Percentiles rank a stretch among this genome's conserved stretches.
These are phyloP conservation scores for Durotheca rogersii DNA, from an alignment of 495 filamentous ascomycete genomes.

Conservation along the genomic window DNA sequence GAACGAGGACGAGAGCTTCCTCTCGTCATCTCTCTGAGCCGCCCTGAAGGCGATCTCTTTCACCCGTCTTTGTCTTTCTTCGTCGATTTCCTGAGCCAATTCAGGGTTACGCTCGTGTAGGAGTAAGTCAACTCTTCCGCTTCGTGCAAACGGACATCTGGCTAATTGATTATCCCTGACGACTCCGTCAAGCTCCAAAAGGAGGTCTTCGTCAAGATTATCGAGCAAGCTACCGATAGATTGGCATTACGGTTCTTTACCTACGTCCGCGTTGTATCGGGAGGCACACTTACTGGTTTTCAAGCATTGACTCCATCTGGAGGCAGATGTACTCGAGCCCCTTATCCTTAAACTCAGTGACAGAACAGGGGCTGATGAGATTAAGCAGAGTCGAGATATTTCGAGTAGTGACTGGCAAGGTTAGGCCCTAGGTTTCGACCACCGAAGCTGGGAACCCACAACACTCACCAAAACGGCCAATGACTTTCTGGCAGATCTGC, in stretches of 20 bases:
- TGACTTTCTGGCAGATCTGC: constrained; percentile 82
- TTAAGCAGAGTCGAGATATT: constrained; percentile 86
- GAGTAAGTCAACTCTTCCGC: constrained; percentile 67
- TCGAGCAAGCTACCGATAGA: constrained; percentile 56
- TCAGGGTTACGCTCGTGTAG: constrained; percentile 70
- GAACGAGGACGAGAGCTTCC: constrained; percentile 48
- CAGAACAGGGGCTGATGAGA: constrained; percentile 74
- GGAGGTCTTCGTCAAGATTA: constrained; percentile 80
- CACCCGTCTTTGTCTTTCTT: constrained; percentile 50
- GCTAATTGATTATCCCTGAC: constrained; percentile 80
- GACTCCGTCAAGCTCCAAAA: constrained; percentile 72
- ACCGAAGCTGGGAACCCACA: background rate
- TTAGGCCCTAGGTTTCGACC: constrained; percentile 31
- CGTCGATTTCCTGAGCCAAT: constrained; percentile 52
- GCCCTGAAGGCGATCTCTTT: constrained; percentile 59
- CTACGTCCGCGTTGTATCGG: background rate
- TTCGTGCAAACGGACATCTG: constrained; percentile 70
- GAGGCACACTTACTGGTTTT: constrained; percentile 60
- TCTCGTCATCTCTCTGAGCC: constrained; percentile 61
- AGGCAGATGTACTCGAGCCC: constrained; percentile 88
- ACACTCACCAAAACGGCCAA: constrained; percentile 69
- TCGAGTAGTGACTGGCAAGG: constrained; percentile 65
- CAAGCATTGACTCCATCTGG: constrained; percentile 84
- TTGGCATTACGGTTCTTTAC: constrained; percentile 11
- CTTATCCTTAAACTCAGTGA: constrained; percentile 83